These are phyloP conservation scores for Pichia sp. DNA, from an alignment of 1,139 yeast genomes.

Conservation along the genomic window DNA sequence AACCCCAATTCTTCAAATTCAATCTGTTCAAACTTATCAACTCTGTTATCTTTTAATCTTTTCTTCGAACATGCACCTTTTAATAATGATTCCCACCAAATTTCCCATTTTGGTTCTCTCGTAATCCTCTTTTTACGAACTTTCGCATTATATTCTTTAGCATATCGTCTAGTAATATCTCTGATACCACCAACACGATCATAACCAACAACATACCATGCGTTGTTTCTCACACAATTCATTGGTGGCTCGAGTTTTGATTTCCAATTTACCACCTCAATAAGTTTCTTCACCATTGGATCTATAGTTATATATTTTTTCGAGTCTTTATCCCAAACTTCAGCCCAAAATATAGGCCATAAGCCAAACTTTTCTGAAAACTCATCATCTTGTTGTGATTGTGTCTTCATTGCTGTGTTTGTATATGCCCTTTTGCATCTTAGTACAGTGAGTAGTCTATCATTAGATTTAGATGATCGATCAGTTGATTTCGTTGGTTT, in stretches of 20 bases:
- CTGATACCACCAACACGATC: slow-evolving; percentile 59
- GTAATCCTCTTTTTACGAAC: slow-evolving; percentile 69
- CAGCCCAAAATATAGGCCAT: slow-evolving; percentile 86
- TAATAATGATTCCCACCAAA: slow-evolving; percentile 56
- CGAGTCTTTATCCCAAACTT: slow-evolving; percentile 77
- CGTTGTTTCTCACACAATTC: slow-evolving; percentile 50
- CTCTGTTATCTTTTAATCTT: slow-evolving; percentile 35
- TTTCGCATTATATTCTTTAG: slow-evolving; percentile 64
- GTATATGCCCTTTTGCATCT: slow-evolving; percentile 20
- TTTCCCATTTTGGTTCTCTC: slow-evolving; percentile 47
- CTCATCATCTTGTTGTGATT: slow-evolving; percentile 14
- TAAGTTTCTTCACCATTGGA: slow-evolving; percentile 56
- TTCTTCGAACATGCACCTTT: slow-evolving; percentile 30
- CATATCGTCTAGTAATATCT: slow-evolving; percentile 84
- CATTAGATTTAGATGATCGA: neutral
- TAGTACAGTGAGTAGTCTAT: slow-evolving; percentile 1
- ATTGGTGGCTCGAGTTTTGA: slow-evolving; percentile 75
- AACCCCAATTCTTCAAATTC: slow-evolving; percentile 64
- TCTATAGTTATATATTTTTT: slow-evolving; percentile 83
- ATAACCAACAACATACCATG: slow-evolving; percentile 73
- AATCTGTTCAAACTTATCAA: slow-evolving; percentile 64
- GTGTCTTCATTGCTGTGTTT: slow-evolving; percentile 12
- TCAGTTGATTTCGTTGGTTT: slow-evolving; percentile 3
- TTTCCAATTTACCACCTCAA: slow-evolving; percentile 62
- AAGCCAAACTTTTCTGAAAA: slow-evolving; percentile 14